Base-by-base conservation (phyloP, 2,329 filamentous ascomycete species). In the Cordyceps fumosorosea region DNA sequence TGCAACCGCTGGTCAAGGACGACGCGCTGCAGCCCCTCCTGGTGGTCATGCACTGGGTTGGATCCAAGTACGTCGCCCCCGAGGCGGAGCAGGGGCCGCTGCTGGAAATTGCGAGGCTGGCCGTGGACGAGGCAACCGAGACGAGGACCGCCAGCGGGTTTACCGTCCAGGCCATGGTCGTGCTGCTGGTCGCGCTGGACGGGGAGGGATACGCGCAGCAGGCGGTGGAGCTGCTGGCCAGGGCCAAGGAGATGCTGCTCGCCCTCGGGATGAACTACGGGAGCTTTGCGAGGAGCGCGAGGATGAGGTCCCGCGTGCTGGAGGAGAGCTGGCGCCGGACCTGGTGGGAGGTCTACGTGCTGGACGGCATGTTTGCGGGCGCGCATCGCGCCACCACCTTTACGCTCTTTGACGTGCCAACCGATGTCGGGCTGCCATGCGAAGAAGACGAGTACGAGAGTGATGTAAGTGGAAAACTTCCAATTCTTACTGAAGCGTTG, bases 261-360 rank as follows among this genome's bases (percentile, higher is more conserved):
- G 29, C 37, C 1, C 57, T 60, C 3, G 82, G 83, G 11, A 83
- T 87, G 48, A 60, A 60, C 26, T 34, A 14, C 5, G 45, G n/a
- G 20, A 29, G 50, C 16, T 2, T 26, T 0, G 20, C 10, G 4
- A 16, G 50, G 20, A 18, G 22, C 1, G 22, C 34, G 11, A 37
- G 24, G 16, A 14, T 7, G 14, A 10, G 48, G 14, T 52, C 37
- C 6, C 20, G 14, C 0, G 76, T 89, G 8, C 70, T 90, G 3
- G 88, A 90, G 69, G 90, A 95, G 72, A 88, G 86, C 71, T 86
- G 89, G 81, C 83, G 90, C 20, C 81, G 90, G 62, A 95, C 90
- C 1, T 95, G 90, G 90, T 95, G 90, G 90, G 89, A 81, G 64
- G 67, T 81, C 22, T 91, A 87, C 69, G 81, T 88, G 11, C 80